A percentile compares a stretch with the other conserved stretches of the same genome.
These are phyloP conservation scores for Colletotrichum sp. DNA, from an alignment of 2,329 filamentous ascomycete species.

Conservation along the genomic window DNA sequence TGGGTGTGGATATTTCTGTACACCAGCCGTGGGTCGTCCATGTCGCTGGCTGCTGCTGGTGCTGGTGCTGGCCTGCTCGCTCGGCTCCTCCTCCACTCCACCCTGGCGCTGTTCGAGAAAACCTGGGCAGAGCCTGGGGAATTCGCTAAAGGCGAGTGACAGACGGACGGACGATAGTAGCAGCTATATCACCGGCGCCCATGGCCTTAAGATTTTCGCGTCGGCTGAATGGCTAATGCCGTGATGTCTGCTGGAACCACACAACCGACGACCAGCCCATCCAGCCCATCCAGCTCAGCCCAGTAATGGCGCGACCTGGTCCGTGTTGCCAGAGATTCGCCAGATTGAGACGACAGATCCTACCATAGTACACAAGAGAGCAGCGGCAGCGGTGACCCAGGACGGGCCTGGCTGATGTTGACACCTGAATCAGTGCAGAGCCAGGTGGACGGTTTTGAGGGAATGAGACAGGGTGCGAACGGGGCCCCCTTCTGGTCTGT, in stretches of 20 bases:
- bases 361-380: neutral
- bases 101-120: conserved; percentile 22
- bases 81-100: neutral
- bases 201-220: conserved; percentile 43
- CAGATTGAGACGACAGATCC: conserved; percentile 18
- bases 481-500: neutral
- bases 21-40: neutral
- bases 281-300: conserved; percentile 18
- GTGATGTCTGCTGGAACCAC: conserved; percentile 30
- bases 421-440: conserved; percentile 15
- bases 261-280: conserved; percentile 36
- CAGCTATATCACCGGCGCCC: conserved; percentile 39
- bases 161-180: conserved; percentile 29
- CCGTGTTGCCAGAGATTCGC: conserved; percentile 25
- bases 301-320: conserved; percentile 29
- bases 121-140: conserved; percentile 5
- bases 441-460: conserved; percentile 4
- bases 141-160: conserved; percentile 34
- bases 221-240: conserved; percentile 55
- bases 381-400: neutral
- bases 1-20: conserved; percentile 18
- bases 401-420: conserved; percentile 1
- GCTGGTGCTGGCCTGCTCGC: neutral
- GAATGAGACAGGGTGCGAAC: conserved; percentile 10
- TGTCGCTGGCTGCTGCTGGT: neutral